These are phyloP conservation scores for Gossypioides kirkii DNA, from an alignment of 345 rosid species.

Conservation along the genomic window DNA sequence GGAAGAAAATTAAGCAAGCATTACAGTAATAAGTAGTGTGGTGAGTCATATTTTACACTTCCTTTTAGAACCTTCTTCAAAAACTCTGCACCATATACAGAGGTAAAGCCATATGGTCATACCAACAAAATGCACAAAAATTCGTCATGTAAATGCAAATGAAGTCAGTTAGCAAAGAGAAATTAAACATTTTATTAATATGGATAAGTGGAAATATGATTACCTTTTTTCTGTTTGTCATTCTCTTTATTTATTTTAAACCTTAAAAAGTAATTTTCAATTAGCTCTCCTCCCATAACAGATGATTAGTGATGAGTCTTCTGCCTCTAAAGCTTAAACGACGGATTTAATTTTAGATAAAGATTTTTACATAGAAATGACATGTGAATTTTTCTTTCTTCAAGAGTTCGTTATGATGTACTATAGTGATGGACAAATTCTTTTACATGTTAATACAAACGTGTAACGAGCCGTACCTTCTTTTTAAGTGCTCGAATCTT, in stretches of 20 bases:
- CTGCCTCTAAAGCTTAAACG: neutral
- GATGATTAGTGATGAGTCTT: neutral
- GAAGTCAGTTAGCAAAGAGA: neutral
- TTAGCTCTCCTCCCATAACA: neutral
- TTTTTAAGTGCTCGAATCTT: constrained; percentile 80
- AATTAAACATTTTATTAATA: neutral
- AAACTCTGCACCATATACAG: neutral
- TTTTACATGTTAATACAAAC: constrained; percentile 1
- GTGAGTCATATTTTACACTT: neutral
- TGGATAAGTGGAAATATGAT: neutral
- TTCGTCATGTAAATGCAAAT: neutral
- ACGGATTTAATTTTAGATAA: neutral
- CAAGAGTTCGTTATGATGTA: neutral
- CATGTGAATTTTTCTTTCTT: neutral
- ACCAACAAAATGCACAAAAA: neutral
- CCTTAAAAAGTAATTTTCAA: neutral
- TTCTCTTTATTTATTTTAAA: constrained; percentile 5
- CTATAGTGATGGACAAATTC: neutral
- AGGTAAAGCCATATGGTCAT: neutral
- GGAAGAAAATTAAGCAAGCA: neutral
- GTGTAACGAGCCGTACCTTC: constrained; percentile 50
- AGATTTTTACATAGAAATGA: neutral
- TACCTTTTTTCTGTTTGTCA: neutral
- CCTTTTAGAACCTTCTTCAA: neutral
- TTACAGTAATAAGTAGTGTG: neutral